Evolutionary conservation across 2,329 filamentous ascomycete genomes (phyloP).

Genomic region (Piedraia hortae): DNA sequence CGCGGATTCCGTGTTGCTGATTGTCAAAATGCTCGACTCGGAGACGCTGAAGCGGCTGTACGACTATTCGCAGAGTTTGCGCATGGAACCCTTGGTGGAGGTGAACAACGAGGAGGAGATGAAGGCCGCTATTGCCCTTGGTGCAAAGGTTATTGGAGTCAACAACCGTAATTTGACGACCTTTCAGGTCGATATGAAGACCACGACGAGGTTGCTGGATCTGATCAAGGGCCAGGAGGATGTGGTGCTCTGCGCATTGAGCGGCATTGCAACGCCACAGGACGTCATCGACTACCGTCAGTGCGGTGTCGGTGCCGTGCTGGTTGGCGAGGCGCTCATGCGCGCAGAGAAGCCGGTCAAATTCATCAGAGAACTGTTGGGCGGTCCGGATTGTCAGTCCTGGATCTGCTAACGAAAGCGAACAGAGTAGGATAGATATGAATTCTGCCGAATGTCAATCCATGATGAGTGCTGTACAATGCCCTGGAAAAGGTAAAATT

Average conservation of each 20-base stretch:
- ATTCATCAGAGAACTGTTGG: conserved; percentile 67
- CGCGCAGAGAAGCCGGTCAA: conserved; percentile 51
- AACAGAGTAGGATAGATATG: too few relatives aligned
- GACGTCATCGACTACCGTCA: conserved; percentile 72
- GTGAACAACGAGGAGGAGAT: conserved; percentile 90
- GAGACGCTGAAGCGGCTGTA: conserved; percentile 52
- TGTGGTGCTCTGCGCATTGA: conserved; percentile 77
- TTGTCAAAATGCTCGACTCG: conserved; percentile 87
- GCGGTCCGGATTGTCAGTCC: too few relatives aligned
- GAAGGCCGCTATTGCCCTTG: conserved; percentile 59
- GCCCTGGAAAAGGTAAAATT: too few relatives aligned
- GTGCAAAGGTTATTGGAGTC: conserved; percentile 77
- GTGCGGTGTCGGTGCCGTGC: conserved; percentile 72
- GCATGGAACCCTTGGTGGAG: conserved; percentile 94
- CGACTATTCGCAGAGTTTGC: conserved; percentile 62
- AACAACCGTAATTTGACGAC: conserved; percentile 93
- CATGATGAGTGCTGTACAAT: too few relatives aligned
- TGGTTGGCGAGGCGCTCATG: conserved; percentile 93
- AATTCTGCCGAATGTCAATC: too few relatives aligned
- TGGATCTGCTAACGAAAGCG: too few relatives aligned
- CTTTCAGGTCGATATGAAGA: conserved; percentile 87
- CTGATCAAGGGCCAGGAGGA: conserved; percentile 69
- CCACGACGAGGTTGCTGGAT: conserved; percentile 41
- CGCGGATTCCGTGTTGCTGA: conserved; percentile 79
- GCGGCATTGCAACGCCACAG: conserved; percentile 67